phyloP scores from a whole-genome alignment of 495 filamentous ascomycete genomes.

The Podospora fimiseda region DNA sequence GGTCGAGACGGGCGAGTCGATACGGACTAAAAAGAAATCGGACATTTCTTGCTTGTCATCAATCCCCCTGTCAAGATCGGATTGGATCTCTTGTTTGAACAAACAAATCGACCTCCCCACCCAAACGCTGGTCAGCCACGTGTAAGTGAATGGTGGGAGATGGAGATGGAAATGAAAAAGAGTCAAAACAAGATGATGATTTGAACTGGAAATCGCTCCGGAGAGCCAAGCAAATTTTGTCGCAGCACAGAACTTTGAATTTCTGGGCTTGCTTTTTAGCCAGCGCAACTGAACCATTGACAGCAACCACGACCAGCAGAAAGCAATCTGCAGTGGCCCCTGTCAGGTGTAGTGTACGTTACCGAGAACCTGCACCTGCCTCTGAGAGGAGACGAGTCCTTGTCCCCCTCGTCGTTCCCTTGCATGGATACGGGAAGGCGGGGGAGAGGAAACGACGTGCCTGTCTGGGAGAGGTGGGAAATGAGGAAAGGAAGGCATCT shows the following conservation, averaged over 20 bases:
- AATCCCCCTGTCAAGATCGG: conserved; percentile 3
- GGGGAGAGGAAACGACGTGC: not conserved
- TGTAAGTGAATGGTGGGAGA: too few species aligned
- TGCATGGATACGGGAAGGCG: conserved; percentile 12
- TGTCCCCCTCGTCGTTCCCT: conserved; percentile 1
- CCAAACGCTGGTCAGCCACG: not conserved
- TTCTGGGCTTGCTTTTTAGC: conserved; percentile 5
- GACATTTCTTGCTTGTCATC: conserved; percentile 1
- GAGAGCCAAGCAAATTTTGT: not conserved
- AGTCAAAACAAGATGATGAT: not conserved
- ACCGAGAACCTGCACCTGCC: not conserved
- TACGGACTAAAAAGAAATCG: too few species aligned
- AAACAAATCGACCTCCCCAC: not conserved
- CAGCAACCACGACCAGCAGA: not conserved
- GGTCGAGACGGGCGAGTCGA: conserved; percentile 8
- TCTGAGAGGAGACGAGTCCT: too few species aligned
- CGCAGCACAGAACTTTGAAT: not conserved
- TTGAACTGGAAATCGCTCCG: not conserved
- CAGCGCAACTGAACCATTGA: conserved; percentile 1
- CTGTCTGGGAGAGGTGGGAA: not conserved
- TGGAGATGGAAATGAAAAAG: not conserved
- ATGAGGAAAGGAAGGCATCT: not conserved
- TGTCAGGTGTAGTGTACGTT: not conserved
- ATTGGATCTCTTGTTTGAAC: too few species aligned
- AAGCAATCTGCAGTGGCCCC: not conserved